Percentiles rank a stretch among this genome's conserved stretches.
Evolutionary conservation across 306 rosid species (phyloP).

Genomic region (Quercus dentata): DNA sequence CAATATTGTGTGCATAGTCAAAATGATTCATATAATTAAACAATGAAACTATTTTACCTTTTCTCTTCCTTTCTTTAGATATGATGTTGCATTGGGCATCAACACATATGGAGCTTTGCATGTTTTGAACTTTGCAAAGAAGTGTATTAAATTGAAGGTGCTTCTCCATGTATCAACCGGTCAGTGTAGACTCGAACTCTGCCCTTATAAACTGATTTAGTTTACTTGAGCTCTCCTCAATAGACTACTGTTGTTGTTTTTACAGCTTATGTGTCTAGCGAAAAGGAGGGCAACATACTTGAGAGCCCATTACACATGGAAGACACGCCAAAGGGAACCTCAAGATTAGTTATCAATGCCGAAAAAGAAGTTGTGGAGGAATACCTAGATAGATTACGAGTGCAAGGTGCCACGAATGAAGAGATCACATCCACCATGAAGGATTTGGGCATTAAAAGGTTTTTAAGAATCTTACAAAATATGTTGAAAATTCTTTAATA

Average conservation of each 20-base stretch:
- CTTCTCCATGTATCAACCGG: constrained; percentile 50
- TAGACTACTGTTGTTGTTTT: background rate
- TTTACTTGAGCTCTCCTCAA: background rate
- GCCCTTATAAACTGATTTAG: too few relatives aligned
- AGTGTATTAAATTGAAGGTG: constrained; percentile 16
- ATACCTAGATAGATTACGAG: constrained; percentile 17
- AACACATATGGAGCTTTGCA: constrained; percentile 34
- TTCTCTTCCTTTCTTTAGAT: constrained; percentile 11
- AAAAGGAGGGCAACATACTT: background rate
- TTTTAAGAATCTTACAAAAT: background rate
- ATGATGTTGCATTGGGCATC: constrained; percentile 22
- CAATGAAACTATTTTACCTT: too few relatives aligned
- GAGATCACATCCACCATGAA: background rate
- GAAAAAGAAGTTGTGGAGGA: constrained; percentile 23
- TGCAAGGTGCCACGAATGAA: background rate
- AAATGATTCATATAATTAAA: background rate
- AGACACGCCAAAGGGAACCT: background rate
- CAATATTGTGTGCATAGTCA: too few relatives aligned
- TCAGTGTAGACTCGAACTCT: background rate
- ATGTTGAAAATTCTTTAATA: too few relatives aligned
- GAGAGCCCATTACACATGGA: constrained; percentile 29
- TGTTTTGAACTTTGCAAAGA: constrained; percentile 26
- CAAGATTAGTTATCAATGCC: constrained; percentile 21
- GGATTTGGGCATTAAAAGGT: constrained; percentile 36
- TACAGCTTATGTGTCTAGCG: constrained; percentile 36